Evolutionary conservation across 768 basidiomycete species (phyloP).

Genomic region (Lactarius indigo): DNA sequence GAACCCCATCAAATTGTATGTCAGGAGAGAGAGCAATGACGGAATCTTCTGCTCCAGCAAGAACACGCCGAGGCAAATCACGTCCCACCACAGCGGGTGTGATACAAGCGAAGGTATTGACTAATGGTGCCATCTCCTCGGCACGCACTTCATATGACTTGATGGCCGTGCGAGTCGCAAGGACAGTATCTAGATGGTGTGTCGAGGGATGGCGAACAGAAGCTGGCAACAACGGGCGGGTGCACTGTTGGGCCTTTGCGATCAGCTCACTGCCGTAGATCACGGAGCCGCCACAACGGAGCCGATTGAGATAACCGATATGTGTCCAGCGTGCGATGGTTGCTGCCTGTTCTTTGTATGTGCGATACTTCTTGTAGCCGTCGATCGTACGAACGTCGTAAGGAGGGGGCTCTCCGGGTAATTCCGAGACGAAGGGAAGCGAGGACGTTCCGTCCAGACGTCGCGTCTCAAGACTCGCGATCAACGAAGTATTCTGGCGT

Average conservation of each 20-base stretch:
- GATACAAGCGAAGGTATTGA: slow-evolving; percentile 75
- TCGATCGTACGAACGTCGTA: slow-evolving; percentile 70
- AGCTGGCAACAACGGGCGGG: slow-evolving; percentile 50
- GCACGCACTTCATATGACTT: slow-evolving; percentile 63
- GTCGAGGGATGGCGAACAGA: slow-evolving; percentile 37
- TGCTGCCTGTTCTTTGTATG: slow-evolving; percentile 45
- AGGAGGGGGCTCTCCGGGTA: slow-evolving; percentile 62
- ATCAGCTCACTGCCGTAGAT: slow-evolving; percentile 40
- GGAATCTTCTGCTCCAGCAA: slow-evolving; percentile 41
- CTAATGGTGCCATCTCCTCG: slow-evolving; percentile 44
- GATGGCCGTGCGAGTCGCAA: slow-evolving; percentile 46
- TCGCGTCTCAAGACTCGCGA: slow-evolving; percentile 51
- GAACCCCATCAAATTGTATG: slow-evolving; percentile 55
- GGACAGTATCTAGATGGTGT: slow-evolving; percentile 43
- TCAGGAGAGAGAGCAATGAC: slow-evolving; percentile 25
- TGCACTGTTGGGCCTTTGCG: slow-evolving; percentile 35
- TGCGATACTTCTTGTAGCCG: slow-evolving; percentile 57
- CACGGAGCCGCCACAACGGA: slow-evolving; percentile 52
- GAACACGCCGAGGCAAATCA: slow-evolving; percentile 64
- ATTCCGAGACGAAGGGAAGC: slow-evolving; percentile 51
- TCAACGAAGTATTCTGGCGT: slow-evolving; percentile 48
- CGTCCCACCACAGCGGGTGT: slow-evolving; percentile 75
- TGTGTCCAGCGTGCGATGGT: slow-evolving; percentile 63
- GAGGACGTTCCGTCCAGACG: slow-evolving; percentile 56
- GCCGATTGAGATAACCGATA: slow-evolving; percentile 66